phyloP scores from a whole-genome alignment of 2,329 filamentous ascomycete species.

The Thielaviopsis ethacetica region DNA sequence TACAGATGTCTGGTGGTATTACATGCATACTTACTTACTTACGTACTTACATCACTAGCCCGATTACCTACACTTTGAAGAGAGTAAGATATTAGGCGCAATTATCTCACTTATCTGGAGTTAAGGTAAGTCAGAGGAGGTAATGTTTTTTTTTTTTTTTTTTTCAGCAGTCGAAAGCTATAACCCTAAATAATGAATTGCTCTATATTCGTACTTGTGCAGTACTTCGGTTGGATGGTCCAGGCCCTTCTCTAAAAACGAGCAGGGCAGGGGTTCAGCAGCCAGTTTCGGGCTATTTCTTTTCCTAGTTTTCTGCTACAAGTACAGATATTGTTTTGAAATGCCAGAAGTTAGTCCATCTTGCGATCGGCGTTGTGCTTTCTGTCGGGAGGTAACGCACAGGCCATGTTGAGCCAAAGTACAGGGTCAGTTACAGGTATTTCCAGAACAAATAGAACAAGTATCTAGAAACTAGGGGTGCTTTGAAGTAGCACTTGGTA shows the following conservation, averaged over 20 bases:
- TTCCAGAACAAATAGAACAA: too few species aligned
- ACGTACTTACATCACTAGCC: too few species aligned
- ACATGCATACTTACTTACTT: neutral
- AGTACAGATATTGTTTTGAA: neutral
- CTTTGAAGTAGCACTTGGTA: too few species aligned
- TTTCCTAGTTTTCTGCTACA: neutral
- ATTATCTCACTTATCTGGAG: too few species aligned
- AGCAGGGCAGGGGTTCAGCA: neutral
- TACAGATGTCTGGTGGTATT: neutral
- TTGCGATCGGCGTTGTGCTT: neutral
- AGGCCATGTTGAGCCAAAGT: neutral
- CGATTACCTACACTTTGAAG: too few species aligned
- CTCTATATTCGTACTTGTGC: too few species aligned
- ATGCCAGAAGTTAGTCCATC: neutral
- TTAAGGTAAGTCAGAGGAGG: too few species aligned
- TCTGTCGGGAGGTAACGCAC: neutral
- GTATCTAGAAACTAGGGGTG: too few species aligned
- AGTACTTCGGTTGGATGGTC: neutral
- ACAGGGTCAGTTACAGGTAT: neutral
- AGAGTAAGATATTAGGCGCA: too few species aligned
- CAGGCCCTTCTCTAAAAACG: neutral
- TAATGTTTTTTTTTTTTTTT: too few species aligned
- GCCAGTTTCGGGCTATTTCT: neutral
- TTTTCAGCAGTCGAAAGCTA: too few species aligned
- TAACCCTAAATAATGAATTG: too few species aligned